These are phyloP conservation scores for Cymbopogon flexuosus DNA, from an alignment of 202 grass and related monocot genomes.

Conservation along the genomic window DNA sequence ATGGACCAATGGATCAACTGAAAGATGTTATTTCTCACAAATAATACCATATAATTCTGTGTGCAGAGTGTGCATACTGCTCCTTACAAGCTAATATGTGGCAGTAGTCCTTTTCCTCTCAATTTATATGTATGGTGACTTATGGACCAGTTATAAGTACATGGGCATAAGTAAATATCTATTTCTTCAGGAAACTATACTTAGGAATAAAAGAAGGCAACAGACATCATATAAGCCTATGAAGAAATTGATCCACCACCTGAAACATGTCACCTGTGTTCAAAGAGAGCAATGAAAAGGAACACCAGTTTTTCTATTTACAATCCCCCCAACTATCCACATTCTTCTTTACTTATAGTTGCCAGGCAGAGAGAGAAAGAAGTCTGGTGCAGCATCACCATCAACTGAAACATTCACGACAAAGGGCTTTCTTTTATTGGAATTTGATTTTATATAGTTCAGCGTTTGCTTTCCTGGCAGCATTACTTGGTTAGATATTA, in stretches of 20 bases:
- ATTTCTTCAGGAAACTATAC: neutral
- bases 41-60: neutral
- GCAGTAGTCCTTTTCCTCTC: neutral
- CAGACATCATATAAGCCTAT: neutral
- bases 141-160: neutral
- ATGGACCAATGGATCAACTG: neutral
- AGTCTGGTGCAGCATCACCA: neutral
- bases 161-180: neutral
- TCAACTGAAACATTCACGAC: neutral
- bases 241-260: neutral
- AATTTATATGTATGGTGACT: neutral
- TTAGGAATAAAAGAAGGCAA: neutral
- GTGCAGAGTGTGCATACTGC: neutral
- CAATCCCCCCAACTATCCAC: neutral
- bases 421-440: neutral
- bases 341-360: neutral
- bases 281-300: neutral
- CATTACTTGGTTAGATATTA: neutral
- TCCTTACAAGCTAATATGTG: neutral
- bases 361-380: neutral
- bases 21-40: neutral
- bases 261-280: neutral
- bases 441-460: neutral
- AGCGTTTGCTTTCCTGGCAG: neutral
- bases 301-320: neutral